These are phyloP conservation scores for Euphorbia schlechtendalii DNA, from an alignment of 441 rosid genomes.

Conservation along the genomic window DNA sequence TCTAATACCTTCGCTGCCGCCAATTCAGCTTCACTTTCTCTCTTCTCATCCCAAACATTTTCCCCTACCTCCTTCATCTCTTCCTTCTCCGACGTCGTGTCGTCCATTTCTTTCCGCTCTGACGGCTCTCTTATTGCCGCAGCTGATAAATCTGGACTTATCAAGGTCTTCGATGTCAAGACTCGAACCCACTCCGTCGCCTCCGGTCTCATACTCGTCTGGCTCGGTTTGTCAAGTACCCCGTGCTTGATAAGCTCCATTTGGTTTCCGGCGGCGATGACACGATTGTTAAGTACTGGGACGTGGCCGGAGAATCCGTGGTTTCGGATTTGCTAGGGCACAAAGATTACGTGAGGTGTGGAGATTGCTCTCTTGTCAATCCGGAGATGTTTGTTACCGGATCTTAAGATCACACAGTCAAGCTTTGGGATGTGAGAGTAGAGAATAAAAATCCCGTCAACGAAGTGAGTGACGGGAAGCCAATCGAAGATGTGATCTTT, in stretches of 20 bases:
- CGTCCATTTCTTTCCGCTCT: constrained; percentile 41
- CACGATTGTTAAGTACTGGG: constrained; percentile 85
- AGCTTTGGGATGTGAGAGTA: constrained; percentile 85
- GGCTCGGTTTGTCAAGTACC: constrained; percentile 73
- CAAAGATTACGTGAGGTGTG: constrained; percentile 82
- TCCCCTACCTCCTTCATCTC: constrained; percentile 38
- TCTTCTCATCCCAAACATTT: constrained; percentile 48
- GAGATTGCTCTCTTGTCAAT: constrained; percentile 74
- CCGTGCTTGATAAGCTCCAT: constrained; percentile 70
- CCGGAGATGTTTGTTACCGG: constrained; percentile 67
- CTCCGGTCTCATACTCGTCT: constrained; percentile 77
- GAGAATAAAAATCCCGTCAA: constrained; percentile 39
- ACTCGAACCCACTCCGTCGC: constrained; percentile 69
- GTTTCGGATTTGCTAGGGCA: constrained; percentile 64
- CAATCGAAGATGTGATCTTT: constrained; percentile 79
- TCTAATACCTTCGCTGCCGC: constrained; percentile 53
- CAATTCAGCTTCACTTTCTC: constrained; percentile 56
- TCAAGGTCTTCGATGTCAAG: constrained; percentile 68
- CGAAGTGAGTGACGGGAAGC: constrained; percentile 72
- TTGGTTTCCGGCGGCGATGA: constrained; percentile 88
- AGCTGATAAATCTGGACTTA: constrained; percentile 63
- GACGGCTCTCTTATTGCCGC: constrained; percentile 87
- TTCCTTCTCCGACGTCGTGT: constrained; percentile 36
- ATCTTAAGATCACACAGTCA: constrained; percentile 84
- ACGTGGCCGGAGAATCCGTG: constrained; percentile 62